phyloP scores from a whole-genome alignment of 371 early-diverging fungal species.

The Lichtheimia corymbifera region DNA sequence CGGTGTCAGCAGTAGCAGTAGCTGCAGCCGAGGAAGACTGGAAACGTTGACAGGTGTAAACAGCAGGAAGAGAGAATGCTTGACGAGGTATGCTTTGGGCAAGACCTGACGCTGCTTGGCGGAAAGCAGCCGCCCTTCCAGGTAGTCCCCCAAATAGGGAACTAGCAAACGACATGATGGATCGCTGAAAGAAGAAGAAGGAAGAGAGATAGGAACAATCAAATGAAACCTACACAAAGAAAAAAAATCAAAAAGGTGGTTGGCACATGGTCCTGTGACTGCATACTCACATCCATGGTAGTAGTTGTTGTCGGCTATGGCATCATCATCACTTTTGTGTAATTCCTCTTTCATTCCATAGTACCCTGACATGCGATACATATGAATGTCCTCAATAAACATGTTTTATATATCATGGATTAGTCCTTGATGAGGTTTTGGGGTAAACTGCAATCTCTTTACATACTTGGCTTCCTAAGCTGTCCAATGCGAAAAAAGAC shows the following conservation, averaged over 20 bases:
- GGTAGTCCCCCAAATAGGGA: slow-evolving; percentile 49
- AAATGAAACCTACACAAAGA: background rate
- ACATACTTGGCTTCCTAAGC: too few relatives aligned
- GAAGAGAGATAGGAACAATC: background rate
- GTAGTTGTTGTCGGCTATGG: too few relatives aligned
- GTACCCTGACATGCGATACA: too few relatives aligned
- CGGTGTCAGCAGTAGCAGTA: slow-evolving; percentile 6
- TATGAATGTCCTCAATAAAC: too few relatives aligned
- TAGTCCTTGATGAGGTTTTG: too few relatives aligned
- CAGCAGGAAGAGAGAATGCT: slow-evolving; percentile 35
- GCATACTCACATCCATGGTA: too few relatives aligned
- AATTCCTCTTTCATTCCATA: too few relatives aligned
- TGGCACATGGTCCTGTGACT: too few relatives aligned
- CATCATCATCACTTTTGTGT: too few relatives aligned
- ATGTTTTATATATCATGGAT: too few relatives aligned
- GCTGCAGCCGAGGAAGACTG: slow-evolving; percentile 30
- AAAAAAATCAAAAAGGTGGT: background rate
- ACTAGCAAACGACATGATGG: slow-evolving; percentile 47
- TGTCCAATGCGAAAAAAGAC: too few relatives aligned
- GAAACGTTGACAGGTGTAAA: slow-evolving; percentile 35
- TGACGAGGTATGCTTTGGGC: slow-evolving; percentile 26
- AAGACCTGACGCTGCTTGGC: slow-evolving; percentile 27
- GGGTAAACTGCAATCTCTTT: too few relatives aligned
- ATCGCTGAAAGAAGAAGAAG: background rate
- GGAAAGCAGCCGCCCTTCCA: slow-evolving; percentile 32